A percentile compares a stretch with the other conserved stretches of the same genome.
These are phyloP conservation scores for Petunia hybrid DNA, from an alignment of 305 asterid genomes.

Conservation along the genomic window DNA sequence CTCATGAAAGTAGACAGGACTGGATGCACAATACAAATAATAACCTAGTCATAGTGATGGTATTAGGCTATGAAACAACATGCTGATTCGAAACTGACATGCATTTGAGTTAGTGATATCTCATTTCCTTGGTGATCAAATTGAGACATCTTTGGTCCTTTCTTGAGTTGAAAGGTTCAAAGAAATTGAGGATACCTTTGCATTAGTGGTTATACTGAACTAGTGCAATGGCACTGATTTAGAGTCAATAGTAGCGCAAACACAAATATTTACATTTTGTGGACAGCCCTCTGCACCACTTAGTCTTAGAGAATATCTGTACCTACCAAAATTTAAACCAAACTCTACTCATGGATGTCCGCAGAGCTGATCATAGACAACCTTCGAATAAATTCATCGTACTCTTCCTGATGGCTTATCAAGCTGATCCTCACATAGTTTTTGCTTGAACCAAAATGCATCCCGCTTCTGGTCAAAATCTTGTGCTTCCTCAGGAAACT, in stretches of 20 bases:
- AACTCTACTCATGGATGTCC: background rate
- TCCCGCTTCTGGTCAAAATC: conserved; percentile 76
- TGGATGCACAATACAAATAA: too few species aligned
- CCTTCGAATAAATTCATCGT: conserved; percentile 59
- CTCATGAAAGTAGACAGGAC: too few species aligned
- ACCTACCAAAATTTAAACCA: background rate
- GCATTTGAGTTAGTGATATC: background rate
- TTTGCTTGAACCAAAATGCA: conserved; percentile 67
- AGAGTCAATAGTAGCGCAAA: background rate
- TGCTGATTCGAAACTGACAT: background rate
- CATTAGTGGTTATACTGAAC: background rate
- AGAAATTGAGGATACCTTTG: background rate
- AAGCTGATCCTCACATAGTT: conserved; percentile 73
- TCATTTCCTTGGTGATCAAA: background rate
- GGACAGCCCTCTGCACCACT: conserved; percentile 19
- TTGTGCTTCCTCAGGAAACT: conserved; percentile 65
- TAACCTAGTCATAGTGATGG: too few species aligned
- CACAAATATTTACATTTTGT: conserved; percentile 1
- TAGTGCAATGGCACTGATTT: background rate
- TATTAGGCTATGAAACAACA: background rate
- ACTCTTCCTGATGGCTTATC: conserved; percentile 64
- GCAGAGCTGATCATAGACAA: conserved; percentile 50
- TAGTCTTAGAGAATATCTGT: conserved; percentile 27
- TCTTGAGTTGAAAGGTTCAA: background rate
- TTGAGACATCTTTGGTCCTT: background rate